phyloP scores from a whole-genome alignment of 768 basidiomycete species.

The Daedaleopsis sinensis region DNA sequence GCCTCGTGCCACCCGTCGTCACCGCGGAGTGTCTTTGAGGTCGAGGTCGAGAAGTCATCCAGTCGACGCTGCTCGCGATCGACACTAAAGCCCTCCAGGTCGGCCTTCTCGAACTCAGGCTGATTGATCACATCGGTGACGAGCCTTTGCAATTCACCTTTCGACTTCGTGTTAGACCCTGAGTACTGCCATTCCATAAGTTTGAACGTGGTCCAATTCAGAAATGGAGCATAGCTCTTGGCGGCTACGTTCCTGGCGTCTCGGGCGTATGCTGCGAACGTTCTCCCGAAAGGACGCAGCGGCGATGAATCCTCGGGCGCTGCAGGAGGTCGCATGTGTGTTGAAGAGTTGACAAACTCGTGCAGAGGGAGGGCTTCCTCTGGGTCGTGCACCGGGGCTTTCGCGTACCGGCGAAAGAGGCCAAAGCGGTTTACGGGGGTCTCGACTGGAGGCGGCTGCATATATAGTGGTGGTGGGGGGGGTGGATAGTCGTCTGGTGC shows the following conservation, averaged over 20 bases:
- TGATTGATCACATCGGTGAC: slow-evolving; percentile 14
- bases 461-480: background rate
- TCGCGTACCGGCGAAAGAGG: slow-evolving; percentile 3
- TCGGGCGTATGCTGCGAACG: too few species aligned
- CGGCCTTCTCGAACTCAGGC: background rate
- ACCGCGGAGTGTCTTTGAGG: slow-evolving; percentile 6
- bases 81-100: background rate
- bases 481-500: background rate
- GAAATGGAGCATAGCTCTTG: background rate
- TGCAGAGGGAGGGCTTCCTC: slow-evolving; percentile 1
- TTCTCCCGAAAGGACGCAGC: background rate
- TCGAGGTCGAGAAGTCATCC: background rate
- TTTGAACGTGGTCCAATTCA: slow-evolving; percentile 22
- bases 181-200: slow-evolving; percentile 35
- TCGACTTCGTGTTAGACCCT: slow-evolving; percentile 31
- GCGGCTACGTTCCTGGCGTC: background rate
- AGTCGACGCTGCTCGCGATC: background rate
- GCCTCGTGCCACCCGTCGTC: slow-evolving; percentile 23
- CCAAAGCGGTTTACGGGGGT: slow-evolving; percentile 1
- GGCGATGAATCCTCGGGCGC: background rate
- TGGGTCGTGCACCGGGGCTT: background rate
- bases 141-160: slow-evolving; percentile 26
- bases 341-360: background rate
- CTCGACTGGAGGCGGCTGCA: background rate
- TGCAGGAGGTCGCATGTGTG: background rate